phyloP scores from a whole-genome alignment of 495 filamentous ascomycete species.

The Mytilinidion resinicola region DNA sequence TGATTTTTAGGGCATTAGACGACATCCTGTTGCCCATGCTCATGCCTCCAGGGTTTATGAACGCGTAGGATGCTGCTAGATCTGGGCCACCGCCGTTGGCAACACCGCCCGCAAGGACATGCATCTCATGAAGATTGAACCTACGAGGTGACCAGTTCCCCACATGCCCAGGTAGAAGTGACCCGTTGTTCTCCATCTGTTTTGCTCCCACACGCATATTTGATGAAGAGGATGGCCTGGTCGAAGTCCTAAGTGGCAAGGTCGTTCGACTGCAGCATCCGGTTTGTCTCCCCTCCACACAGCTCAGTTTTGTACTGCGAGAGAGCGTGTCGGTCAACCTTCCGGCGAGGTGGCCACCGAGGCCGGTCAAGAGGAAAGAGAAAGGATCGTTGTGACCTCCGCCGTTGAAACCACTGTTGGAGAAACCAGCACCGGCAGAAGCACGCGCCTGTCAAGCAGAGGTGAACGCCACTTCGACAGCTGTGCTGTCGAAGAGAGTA shows the following conservation, averaged over 20 bases:
- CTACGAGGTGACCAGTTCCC: too few relatives aligned
- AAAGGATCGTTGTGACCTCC: constrained; percentile 41
- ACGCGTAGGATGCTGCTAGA: too few relatives aligned
- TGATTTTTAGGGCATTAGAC: too few relatives aligned
- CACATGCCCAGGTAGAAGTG: too few relatives aligned
- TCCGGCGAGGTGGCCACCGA: constrained; percentile 82
- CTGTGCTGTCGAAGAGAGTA: constrained; percentile 83
- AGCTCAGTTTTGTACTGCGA: constrained; percentile 98
- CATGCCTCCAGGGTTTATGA: too few relatives aligned
- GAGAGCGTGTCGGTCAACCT: constrained; percentile 95
- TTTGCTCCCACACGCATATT: too few relatives aligned
- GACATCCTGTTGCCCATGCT: too few relatives aligned
- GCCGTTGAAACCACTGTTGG: constrained; percentile 54
- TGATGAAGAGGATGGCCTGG: constrained; percentile 99
- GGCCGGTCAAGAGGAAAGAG: constrained; percentile 76
- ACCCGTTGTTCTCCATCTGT: too few relatives aligned
- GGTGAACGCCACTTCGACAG: constrained; percentile 81
- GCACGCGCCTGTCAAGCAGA: constrained; percentile 67
- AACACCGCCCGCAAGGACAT: too few relatives aligned
- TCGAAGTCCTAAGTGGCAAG: constrained; percentile 97
- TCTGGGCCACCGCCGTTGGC: too few relatives aligned
- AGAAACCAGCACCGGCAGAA: constrained; percentile 45
- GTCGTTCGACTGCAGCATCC: constrained; percentile 90
- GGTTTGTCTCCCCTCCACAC: constrained; percentile 91
- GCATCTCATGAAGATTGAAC: too few relatives aligned